phyloP scores from a whole-genome alignment of 1,284 basidiomycete species.

The Waitea zeae region DNA sequence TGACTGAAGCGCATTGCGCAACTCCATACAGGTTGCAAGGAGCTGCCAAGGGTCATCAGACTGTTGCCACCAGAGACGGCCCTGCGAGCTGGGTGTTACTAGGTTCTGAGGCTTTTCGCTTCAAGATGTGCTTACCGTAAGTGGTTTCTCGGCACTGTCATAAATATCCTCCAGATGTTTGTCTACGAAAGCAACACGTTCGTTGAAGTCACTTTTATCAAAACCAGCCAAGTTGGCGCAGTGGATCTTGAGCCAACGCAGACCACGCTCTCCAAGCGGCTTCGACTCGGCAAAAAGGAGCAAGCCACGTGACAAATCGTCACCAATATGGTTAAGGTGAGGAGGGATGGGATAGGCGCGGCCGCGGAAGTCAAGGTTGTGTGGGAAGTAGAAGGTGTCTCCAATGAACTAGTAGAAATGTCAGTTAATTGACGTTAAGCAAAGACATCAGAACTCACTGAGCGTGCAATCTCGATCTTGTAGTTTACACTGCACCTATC shows the following conservation, averaged over 20 bases:
- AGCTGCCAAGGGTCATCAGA: conserved; percentile 98
- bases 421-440: not conserved
- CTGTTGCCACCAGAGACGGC: conserved; percentile 73
- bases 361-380: conserved; percentile 97
- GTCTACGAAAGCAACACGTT: conserved; percentile 70
- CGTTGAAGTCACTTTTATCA: conserved; percentile 91
- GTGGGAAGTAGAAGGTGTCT: conserved; percentile 86
- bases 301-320: conserved; percentile 86
- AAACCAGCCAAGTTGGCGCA: conserved; percentile 86
- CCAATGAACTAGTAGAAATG: conserved; percentile 43
- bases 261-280: conserved; percentile 65
- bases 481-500: conserved; percentile 92
- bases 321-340: conserved; percentile 91
- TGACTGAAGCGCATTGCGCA: conserved; percentile 63
- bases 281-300: conserved; percentile 74
- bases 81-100: no score
- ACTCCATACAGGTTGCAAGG: conserved; percentile 82
- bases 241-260: conserved; percentile 82
- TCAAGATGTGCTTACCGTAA: no score
- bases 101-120: conserved; percentile 10
- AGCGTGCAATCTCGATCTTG: conserved; percentile 91
- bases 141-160: conserved; percentile 77
- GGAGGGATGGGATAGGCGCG: conserved; percentile 95
- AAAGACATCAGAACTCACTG: conserved; percentile 31
- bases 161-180: conserved; percentile 64